Conservation (phyloP, 2,329 filamentous ascomycete genomes). For the Pseudogymnoascus sp. region DNA sequence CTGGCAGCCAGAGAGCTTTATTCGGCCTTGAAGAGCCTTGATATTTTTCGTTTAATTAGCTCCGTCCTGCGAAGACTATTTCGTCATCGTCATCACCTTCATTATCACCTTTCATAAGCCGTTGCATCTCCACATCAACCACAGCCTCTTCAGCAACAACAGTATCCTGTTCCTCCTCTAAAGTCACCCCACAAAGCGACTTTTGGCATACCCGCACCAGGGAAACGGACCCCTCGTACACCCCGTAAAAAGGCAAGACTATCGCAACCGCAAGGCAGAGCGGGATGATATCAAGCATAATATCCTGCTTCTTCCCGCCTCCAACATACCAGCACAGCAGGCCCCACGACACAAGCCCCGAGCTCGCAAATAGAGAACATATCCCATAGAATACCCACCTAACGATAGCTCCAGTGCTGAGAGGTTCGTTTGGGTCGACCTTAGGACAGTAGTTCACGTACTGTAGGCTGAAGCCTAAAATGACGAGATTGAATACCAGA, state of each 20-base stretch:
- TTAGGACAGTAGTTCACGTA: background rate
- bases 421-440: background rate
- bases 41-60: background rate
- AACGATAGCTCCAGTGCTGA: background rate
- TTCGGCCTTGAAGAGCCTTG: background rate
- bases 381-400: background rate
- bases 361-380: background rate
- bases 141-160: background rate
- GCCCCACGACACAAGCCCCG: background rate
- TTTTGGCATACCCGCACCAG: background rate
- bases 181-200: background rate
- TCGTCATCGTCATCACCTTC: background rate
- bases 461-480: background rate
- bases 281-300: background rate
- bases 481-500: background rate
- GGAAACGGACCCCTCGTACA: background rate
- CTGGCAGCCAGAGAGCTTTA: background rate
- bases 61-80: background rate
- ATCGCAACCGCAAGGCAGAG: background rate
- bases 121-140: background rate
- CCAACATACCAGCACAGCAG: background rate
- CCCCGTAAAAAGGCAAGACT: background rate
- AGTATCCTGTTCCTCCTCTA: background rate
- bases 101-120: background rate
- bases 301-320: background rate